These are phyloP conservation scores for Tylopilus felleus DNA, from an alignment of 768 basidiomycete species.

Conservation along the genomic window DNA sequence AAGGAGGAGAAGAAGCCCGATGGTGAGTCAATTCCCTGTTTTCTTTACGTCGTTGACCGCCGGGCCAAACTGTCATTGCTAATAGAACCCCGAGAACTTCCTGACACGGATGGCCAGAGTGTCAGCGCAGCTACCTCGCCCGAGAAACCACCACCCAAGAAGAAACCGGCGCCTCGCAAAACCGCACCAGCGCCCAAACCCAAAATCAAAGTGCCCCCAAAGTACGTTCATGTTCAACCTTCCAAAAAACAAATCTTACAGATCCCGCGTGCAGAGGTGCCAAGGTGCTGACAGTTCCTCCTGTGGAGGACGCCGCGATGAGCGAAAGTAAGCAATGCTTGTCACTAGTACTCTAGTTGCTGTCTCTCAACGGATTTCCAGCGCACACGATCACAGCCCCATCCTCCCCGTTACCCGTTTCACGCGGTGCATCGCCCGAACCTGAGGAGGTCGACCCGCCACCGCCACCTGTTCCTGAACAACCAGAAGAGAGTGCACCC, in stretches of 20 bases:
- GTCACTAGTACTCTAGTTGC: background rate
- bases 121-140: constrained; percentile 15
- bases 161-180: constrained; percentile 46
- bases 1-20: constrained; percentile 45
- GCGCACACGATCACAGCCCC: constrained; percentile 69
- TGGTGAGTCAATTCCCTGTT: constrained; percentile 35
- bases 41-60: constrained; percentile 18
- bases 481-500: constrained; percentile 48
- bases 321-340: constrained; percentile 56
- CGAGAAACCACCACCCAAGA: constrained; percentile 44
- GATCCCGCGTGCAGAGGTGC: constrained; percentile 27
- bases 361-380: constrained; percentile 20
- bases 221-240: constrained; percentile 19
- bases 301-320: constrained; percentile 48
- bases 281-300: constrained; percentile 30
- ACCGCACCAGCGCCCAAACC: constrained; percentile 36
- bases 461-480: constrained; percentile 30
- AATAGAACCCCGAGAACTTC: constrained; percentile 30
- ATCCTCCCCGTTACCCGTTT: constrained; percentile 57
- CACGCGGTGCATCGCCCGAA: constrained; percentile 44
- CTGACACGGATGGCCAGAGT: constrained; percentile 22
- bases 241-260: background rate
- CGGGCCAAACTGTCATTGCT: constrained; percentile 10
- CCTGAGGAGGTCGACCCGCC: constrained; percentile 38
- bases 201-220: constrained; percentile 29